Evolutionary conservation across 192 early-diverging fungal genomes (phyloP), one percentile per base, ranked within the genome.

Genomic region (Entomortierella chlamydospora): DNA sequence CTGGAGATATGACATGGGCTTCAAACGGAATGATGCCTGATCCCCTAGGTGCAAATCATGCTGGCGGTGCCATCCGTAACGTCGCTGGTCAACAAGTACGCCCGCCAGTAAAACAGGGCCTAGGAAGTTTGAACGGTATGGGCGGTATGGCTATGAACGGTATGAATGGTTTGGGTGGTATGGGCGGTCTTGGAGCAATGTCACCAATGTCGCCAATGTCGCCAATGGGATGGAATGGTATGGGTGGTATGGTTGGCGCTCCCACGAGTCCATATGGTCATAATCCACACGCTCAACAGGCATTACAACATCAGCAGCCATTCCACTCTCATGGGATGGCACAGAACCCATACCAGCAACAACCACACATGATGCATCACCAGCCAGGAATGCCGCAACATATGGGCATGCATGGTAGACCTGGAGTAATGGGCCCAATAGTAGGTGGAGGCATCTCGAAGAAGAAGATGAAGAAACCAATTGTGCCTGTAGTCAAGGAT

Each of bases 401-500:
- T 31, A 53, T 78, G 73, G 73, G 73, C 18, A 43, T 57, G 12
- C 67, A 69, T 41, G 56, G 53, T 23, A 53, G 61, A 22, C 49
- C 56, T 22, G 60, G 61, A 7, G 49, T 17, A 29, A 10, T 68
- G 54, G 73, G 60, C 8, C 61, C 64, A 17, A 49, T 56, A 0
- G 25, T 31, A 26, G 73, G 65, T 6, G 73, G 74, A 6, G 62
- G 61, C 15, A 65, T 79, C 23, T 78, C 73, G 0, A 79, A 79
- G 56, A 79, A 79, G 41, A 70, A 70, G 57, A 23, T 45, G 28
- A 79, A 79, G 62, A 55, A 51, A 28, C 42, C 61, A 7, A 43
- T 61, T 8, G 50, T 45, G 11, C 62, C 74, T 22, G 61, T 60
- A 42, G 52, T 72, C 31, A 83, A 83, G 64, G 82, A 83, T 59